A percentile compares a stretch with the other conserved stretches of the same genome.
phyloP scores from a whole-genome alignment of 2,329 filamentous ascomycete species.

The Akanthomyces muscarius region DNA sequence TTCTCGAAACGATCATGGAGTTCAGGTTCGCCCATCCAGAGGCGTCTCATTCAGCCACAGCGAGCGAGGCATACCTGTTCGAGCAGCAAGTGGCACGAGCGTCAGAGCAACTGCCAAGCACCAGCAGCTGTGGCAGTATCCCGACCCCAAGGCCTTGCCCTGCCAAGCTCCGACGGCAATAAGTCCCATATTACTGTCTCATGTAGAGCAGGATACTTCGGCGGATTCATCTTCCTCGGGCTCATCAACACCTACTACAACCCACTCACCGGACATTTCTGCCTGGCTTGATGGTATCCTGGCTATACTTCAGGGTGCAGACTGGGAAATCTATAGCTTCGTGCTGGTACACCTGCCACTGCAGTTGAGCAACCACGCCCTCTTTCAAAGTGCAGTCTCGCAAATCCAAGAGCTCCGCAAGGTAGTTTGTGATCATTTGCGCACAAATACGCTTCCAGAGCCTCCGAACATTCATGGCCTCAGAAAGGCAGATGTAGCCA shows the following conservation, averaged over 20 bases:
- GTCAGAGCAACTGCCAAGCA: constrained; percentile 35
- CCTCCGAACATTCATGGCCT: constrained; percentile 75
- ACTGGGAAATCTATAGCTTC: constrained; percentile 94
- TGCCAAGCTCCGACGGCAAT: constrained; percentile 41
- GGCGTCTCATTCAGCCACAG: constrained; percentile 50
- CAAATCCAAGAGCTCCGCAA: constrained; percentile 73
- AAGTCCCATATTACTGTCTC: constrained; percentile 50
- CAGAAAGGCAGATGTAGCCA: constrained; percentile 81
- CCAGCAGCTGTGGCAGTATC: constrained; percentile 55
- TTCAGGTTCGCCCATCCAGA: constrained; percentile 39
- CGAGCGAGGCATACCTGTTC: constrained; percentile 39
- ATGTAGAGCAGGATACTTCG: constrained; percentile 25
- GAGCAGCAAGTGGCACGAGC: constrained; percentile 41
- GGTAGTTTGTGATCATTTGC: constrained; percentile 78
- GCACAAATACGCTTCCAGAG: constrained; percentile 71
- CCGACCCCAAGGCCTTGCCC: constrained; percentile 54
- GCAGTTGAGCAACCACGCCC: constrained; percentile 82
- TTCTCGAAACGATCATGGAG: constrained; percentile 42
- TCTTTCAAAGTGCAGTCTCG: constrained; percentile 70
- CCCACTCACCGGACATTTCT: constrained; percentile 54
- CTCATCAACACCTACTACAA: constrained; percentile 25
- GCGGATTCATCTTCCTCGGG: constrained; percentile 22
- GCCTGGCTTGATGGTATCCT: constrained; percentile 76
- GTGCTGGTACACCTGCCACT: constrained; percentile 80
- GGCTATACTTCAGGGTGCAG: constrained; percentile 66